Conservation (phyloP, 2,329 filamentous ascomycete genomes). For the Zymoseptoria brevis region DNA sequence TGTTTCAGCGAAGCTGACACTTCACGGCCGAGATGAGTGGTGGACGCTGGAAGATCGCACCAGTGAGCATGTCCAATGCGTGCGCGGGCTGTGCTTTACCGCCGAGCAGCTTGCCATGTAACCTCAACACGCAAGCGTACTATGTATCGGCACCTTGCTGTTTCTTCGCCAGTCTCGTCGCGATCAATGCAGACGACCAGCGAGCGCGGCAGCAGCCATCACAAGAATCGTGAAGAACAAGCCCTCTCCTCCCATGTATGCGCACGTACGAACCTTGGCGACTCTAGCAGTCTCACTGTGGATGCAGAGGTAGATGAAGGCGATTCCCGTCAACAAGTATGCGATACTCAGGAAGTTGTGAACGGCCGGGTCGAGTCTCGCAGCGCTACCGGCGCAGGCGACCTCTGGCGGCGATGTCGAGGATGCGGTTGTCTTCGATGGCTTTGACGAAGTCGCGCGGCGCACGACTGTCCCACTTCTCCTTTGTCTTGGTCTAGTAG, state of each 20-base stretch:
- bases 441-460: conserved; percentile 25
- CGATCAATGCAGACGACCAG: conserved; percentile 93
- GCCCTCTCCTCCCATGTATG: conserved; percentile 20
- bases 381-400: conserved; percentile 31
- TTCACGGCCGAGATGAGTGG: conserved; percentile 98
- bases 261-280: conserved; percentile 13
- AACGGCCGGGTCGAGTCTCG: conserved; percentile 22
- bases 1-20: conserved; percentile 67
- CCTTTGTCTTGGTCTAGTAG: conserved; percentile 10
- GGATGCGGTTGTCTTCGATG: conserved; percentile 24
- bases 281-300: conserved; percentile 16
- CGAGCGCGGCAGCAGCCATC: conserved; percentile 21
- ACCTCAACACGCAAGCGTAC: conserved; percentile 89
- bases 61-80: conserved; percentile 90
- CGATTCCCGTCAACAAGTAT: conserved; percentile 22
- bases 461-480: conserved; percentile 21
- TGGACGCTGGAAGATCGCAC: conserved; percentile 92
- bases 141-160: conserved; percentile 99
- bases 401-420: conserved; percentile 29
- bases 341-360: conserved; percentile 24
- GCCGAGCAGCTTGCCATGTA: conserved; percentile 91
- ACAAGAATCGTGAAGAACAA: conserved; percentile 21
- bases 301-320: conserved; percentile 27
- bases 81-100: conserved; percentile 88
- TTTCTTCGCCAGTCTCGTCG: conserved; percentile 94